phyloP scores from a whole-genome alignment of 305 asterid species.

The Withania somnifera region DNA sequence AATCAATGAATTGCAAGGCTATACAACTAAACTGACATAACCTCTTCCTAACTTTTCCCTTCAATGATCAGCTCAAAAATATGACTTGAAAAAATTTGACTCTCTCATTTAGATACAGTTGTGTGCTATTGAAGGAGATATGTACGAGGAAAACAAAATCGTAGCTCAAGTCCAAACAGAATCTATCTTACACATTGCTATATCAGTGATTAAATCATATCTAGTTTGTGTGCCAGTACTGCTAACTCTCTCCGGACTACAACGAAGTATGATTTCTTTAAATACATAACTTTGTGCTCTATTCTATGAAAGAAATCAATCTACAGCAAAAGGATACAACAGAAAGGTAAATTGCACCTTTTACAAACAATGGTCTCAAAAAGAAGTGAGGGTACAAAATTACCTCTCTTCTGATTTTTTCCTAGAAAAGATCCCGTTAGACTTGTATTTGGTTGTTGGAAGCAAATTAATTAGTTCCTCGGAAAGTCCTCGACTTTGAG shows the following conservation, averaged over 20 bases:
- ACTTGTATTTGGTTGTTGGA: constrained; percentile 66
- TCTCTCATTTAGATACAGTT: not conserved
- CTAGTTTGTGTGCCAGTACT: not conserved
- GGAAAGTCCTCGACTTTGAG: constrained; percentile 68
- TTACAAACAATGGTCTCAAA: not conserved
- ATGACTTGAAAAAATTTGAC: not conserved
- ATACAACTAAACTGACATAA: not conserved
- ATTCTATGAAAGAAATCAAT: not conserved
- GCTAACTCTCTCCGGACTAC: not conserved
- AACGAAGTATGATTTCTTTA: not conserved
- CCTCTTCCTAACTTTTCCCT: not conserved
- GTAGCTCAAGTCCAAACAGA: not conserved
- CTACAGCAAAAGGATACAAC: not conserved
- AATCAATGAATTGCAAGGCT: not conserved
- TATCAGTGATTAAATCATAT: not conserved
- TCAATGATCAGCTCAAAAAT: not conserved
- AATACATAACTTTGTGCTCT: not conserved
- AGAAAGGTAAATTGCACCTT: not conserved
- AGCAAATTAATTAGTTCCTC: constrained; percentile 65
- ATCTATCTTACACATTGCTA: not conserved
- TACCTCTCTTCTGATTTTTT: constrained; percentile 68
- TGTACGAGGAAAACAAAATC: not conserved
- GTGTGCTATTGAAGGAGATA: not conserved
- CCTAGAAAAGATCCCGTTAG: constrained; percentile 68
- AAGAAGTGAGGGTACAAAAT: not conserved